A percentile compares a stretch with the other conserved stretches of the same genome.
Evolutionary conservation across 192 early-diverging fungal species (phyloP).

Genomic region (Powellomyces hirtus): DNA sequence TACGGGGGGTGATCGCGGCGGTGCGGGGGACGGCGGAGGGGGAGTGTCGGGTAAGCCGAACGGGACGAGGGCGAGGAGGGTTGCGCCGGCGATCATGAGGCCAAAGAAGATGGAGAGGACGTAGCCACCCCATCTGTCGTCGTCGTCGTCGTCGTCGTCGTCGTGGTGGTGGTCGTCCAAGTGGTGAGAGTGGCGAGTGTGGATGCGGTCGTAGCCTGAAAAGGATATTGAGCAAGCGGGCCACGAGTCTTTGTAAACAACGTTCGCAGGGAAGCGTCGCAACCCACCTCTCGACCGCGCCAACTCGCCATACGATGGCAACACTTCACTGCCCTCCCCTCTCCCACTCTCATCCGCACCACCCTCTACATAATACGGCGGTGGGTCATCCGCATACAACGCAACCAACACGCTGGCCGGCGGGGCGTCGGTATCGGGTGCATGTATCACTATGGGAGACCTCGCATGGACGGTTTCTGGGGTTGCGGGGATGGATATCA

Average conservation of each 20-base stretch:
- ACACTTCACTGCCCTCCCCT: too few relatives aligned
- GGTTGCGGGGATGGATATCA: too few relatives aligned
- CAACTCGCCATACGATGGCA: not conserved
- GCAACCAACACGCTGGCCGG: too few relatives aligned
- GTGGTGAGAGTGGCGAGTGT: too few relatives aligned
- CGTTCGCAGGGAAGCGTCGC: not conserved
- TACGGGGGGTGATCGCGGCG: too few relatives aligned
- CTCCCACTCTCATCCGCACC: too few relatives aligned
- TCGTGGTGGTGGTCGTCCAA: not conserved
- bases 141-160: not conserved
- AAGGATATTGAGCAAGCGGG: not conserved
- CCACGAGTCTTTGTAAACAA: not conserved
- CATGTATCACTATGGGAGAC: too few relatives aligned
- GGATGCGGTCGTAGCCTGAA: too few relatives aligned
- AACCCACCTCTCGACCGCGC: not conserved
- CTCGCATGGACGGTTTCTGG: too few relatives aligned
- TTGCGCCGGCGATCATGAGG: not conserved
- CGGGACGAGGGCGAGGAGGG: not conserved
- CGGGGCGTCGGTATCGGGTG: too few relatives aligned
- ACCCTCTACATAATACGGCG: too few relatives aligned
- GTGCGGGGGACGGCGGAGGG: not conserved
- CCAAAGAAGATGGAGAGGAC: slow-evolving; percentile 2
- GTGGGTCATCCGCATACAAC: too few relatives aligned
- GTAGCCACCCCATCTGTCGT: slow-evolving; percentile 8
- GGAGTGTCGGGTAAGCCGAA: not conserved